These are phyloP conservation scores for Amauroascus niger DNA, from an alignment of 2,329 filamentous ascomycete genomes.

Conservation along the genomic window DNA sequence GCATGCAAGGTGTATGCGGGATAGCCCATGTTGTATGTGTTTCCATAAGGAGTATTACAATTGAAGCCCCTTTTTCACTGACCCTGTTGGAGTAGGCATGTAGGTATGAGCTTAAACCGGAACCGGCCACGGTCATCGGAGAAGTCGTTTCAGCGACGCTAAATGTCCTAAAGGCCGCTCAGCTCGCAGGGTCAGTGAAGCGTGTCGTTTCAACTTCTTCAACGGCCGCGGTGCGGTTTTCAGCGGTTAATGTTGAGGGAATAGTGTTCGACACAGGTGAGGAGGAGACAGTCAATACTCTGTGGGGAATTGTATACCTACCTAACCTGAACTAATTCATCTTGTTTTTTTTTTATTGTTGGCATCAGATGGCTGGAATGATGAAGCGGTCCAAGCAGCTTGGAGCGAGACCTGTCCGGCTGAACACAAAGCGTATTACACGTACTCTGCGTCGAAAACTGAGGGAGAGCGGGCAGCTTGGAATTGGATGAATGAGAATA, in stretches of 20 bases:
- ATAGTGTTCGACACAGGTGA: conserved; percentile 15
- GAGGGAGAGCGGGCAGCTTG: conserved; percentile 40
- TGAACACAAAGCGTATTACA: conserved; percentile 23
- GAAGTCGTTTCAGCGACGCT: not conserved
- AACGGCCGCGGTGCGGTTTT: conserved; percentile 29
- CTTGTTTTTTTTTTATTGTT: not conserved
- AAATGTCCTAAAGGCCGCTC: not conserved
- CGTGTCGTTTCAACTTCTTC: conserved; percentile 39
- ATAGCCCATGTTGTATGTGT: not conserved
- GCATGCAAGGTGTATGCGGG: not conserved
- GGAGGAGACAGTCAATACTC: too few relatives aligned
- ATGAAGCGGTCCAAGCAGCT: conserved; percentile 27
- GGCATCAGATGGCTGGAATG: conserved; percentile 29
- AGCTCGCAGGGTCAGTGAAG: conserved; percentile 23
- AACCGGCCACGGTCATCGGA: not conserved
- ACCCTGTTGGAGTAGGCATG: not conserved
- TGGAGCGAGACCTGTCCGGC: conserved; percentile 23
- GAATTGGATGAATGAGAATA: conserved; percentile 38
- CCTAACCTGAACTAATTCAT: not conserved
- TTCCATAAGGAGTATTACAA: not conserved
- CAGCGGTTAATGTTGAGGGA: conserved; percentile 26
- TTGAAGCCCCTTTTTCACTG: too few relatives aligned
- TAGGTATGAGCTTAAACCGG: not conserved
- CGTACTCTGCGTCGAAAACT: conserved; percentile 42
- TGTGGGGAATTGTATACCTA: too few relatives aligned